These are phyloP conservation scores for Amanita polypyramis DNA, from an alignment of 768 basidiomycete species.

Conservation along the genomic window DNA sequence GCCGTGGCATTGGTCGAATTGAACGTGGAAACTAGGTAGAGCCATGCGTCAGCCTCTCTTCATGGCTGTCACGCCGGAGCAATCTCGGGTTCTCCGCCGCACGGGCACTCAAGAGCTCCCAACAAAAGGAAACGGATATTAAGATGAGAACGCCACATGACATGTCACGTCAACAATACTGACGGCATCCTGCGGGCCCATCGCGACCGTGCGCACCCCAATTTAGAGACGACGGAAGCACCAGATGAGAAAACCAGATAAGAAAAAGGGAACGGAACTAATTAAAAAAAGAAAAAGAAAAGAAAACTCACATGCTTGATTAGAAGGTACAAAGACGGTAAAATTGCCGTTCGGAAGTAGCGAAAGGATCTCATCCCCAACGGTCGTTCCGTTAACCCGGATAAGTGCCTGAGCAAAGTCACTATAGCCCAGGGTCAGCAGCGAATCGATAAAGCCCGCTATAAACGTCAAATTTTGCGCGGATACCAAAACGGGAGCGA, in stretches of 20 bases:
- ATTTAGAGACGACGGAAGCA: no score
- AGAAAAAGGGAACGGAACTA: no score
- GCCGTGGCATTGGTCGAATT: conserved; percentile 4
- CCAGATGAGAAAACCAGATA: no score
- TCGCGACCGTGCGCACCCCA: no score
- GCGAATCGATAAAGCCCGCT: conserved; percentile 24
- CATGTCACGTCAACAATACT: not conserved
- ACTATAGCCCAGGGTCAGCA: conserved; percentile 30
- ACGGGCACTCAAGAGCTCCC: no score
- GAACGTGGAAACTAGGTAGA: not conserved
- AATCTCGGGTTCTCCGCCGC: no score
- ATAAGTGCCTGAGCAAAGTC: conserved; percentile 27
- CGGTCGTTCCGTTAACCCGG: conserved; percentile 31
- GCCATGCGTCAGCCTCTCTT: not conserved
- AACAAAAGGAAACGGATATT: not conserved
- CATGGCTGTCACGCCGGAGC: no score
- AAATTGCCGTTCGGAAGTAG: conserved; percentile 32
- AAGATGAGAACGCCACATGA: not conserved
- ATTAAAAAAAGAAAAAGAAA: not conserved
- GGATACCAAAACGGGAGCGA: conserved; percentile 7
- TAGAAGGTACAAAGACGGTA: conserved; percentile 48
- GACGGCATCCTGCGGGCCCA: not conserved
- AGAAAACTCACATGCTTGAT: conserved; percentile 38
- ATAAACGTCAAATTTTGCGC: conserved; percentile 11
- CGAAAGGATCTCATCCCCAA: conserved; percentile 32